Conservation (phyloP, 2,329 filamentous ascomycete species). For the Colletotrichum echinochloae region DNA sequence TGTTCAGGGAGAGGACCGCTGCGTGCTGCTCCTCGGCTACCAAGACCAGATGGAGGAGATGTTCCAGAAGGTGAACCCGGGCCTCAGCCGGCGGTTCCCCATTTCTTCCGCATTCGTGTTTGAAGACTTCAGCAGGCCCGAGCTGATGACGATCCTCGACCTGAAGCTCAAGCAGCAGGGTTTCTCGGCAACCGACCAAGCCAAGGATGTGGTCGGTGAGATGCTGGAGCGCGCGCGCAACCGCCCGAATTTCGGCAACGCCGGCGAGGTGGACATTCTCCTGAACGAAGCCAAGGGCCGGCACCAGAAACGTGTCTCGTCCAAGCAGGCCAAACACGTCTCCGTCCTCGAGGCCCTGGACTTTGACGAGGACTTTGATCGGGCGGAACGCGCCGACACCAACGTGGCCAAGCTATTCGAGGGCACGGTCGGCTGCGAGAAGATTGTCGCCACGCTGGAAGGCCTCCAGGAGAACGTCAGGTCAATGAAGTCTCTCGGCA, state of each 20-base stretch:
- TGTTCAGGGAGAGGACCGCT: slow-evolving; percentile 76
- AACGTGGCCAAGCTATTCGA: slow-evolving; percentile 68
- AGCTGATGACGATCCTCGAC: slow-evolving; percentile 70
- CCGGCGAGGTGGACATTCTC: slow-evolving; percentile 79
- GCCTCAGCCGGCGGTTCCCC: slow-evolving; percentile 74
- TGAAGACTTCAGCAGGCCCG: slow-evolving; percentile 72
- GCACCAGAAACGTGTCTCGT: slow-evolving; percentile 34
- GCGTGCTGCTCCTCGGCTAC: slow-evolving; percentile 79
- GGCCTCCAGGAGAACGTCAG: slow-evolving; percentile 65
- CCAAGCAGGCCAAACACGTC: slow-evolving; percentile 30
- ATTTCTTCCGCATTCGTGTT: slow-evolving; percentile 74
- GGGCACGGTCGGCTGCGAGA: slow-evolving; percentile 69
- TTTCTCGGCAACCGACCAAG: slow-evolving; percentile 64
- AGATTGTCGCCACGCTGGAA: slow-evolving; percentile 64
- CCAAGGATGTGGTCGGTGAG: slow-evolving; percentile 66
- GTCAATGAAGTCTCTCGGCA: slow-evolving; percentile 61
- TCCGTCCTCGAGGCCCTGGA: slow-evolving; percentile 54
- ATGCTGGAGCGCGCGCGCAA: slow-evolving; percentile 72
- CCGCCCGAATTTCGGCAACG: slow-evolving; percentile 77
- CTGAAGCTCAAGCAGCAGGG: slow-evolving; percentile 70
- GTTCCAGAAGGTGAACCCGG: slow-evolving; percentile 81
- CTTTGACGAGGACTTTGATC: slow-evolving; percentile 71
- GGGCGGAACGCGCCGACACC: slow-evolving; percentile 59
- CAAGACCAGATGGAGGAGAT: slow-evolving; percentile 76
- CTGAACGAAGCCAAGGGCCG: slow-evolving; percentile 57